Conservation (phyloP, 495 filamentous ascomycete genomes). For the Penicilliopsis zonata region DNA sequence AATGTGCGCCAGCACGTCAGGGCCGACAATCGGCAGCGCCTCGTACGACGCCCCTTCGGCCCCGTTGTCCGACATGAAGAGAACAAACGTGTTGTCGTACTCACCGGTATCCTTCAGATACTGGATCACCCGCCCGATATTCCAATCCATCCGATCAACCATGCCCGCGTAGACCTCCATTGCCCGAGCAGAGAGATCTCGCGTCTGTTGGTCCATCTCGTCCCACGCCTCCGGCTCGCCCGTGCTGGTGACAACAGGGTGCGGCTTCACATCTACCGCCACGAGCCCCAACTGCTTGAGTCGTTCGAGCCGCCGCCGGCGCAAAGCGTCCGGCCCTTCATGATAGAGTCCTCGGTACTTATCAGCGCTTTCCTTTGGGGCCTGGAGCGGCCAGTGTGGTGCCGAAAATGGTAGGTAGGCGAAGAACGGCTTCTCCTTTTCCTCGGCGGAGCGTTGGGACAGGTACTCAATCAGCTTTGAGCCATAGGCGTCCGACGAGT, state of each 20-base stretch:
- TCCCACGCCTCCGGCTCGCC: slow-evolving; percentile 42
- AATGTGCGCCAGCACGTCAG: slow-evolving; percentile 38
- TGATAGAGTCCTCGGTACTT: slow-evolving; percentile 46
- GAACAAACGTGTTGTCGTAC: slow-evolving; percentile 50
- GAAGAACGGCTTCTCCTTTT: slow-evolving; percentile 44
- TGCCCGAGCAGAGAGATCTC: slow-evolving; percentile 36
- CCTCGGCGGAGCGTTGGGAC: slow-evolving; percentile 34
- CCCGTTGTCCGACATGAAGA: slow-evolving; percentile 56
- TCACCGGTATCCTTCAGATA: slow-evolving; percentile 44
- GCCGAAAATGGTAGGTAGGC: slow-evolving; percentile 48
- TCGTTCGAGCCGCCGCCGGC: slow-evolving; percentile 33
- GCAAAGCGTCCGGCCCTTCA: slow-evolving; percentile 41
- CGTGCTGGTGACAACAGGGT: slow-evolving; percentile 41
- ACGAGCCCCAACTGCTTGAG: slow-evolving; percentile 41
- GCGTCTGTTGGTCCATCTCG: slow-evolving; percentile 34
- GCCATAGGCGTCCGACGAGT: slow-evolving; percentile 41
- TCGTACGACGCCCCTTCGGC: slow-evolving; percentile 51
- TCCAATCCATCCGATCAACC: slow-evolving; percentile 50
- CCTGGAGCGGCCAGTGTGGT: slow-evolving; percentile 51
- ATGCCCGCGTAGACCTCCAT: slow-evolving; percentile 56
- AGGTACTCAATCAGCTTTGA: slow-evolving; percentile 42
- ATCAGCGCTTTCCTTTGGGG: slow-evolving; percentile 35
- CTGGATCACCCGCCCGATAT: slow-evolving; percentile 46
- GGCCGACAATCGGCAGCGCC: slow-evolving; percentile 42
- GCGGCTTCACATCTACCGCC: slow-evolving; percentile 35